These are phyloP conservation scores for Tricholoma matsutake DNA, from an alignment of 768 basidiomycete genomes.

Conservation along the genomic window DNA sequence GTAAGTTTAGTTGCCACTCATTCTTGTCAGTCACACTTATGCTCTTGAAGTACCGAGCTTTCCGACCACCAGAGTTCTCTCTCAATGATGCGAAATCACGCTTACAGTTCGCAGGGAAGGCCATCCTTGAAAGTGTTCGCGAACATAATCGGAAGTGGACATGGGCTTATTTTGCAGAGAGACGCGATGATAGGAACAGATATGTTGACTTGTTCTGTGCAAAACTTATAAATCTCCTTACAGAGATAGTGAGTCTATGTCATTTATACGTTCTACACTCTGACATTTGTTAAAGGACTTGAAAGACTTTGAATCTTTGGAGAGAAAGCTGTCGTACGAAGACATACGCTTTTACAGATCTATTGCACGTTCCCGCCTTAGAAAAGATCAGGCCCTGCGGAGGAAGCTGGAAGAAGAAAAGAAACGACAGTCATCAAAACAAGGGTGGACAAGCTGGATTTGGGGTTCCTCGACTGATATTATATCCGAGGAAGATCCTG, in stretches of 20 bases:
- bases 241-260: constrained; percentile 47
- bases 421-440: constrained; percentile 46
- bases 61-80: constrained; percentile 62
- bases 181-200: constrained; percentile 80
- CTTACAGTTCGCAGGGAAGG: constrained; percentile 72
- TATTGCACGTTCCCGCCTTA: constrained; percentile 82
- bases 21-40: constrained; percentile 10
- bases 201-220: constrained; percentile 87
- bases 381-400: constrained; percentile 76
- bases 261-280: neutral
- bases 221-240: constrained; percentile 53
- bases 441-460: constrained; percentile 73
- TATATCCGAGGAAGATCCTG: constrained; percentile 44
- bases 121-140: constrained; percentile 79
- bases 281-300: constrained; percentile 41
- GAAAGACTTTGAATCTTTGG: constrained; percentile 57
- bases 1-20: constrained; percentile 32
- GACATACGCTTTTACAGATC: constrained; percentile 98
- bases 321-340: constrained; percentile 84
- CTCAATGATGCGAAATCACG: constrained; percentile 64
- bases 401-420: constrained; percentile 68
- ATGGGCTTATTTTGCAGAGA: constrained; percentile 86
- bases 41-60: constrained; percentile 70
- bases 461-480: constrained; percentile 60
- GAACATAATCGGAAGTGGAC: constrained; percentile 86